Evolutionary conservation across 2,329 filamentous ascomycete species (phyloP).

Genomic region (Trichoderma sp.): DNA sequence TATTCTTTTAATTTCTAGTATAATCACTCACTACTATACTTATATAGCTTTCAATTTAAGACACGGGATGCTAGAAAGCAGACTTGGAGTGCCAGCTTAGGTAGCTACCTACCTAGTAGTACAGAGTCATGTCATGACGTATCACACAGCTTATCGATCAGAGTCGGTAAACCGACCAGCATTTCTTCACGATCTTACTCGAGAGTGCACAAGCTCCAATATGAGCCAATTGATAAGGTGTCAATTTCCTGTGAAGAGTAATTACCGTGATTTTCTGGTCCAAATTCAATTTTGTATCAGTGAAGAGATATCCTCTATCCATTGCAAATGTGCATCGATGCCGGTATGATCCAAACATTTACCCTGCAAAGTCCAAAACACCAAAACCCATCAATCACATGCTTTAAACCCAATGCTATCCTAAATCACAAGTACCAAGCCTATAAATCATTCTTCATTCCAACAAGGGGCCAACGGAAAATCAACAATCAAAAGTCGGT

Average conservation of each 20-base stretch:
- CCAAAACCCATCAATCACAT: background rate
- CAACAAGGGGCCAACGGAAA: background rate
- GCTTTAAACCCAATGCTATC: background rate
- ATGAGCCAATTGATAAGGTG: background rate
- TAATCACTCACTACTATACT: background rate
- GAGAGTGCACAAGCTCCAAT: background rate
- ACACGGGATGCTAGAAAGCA: background rate
- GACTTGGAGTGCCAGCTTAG: background rate
- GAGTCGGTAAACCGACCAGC: background rate
- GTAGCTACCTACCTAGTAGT: too few species aligned
- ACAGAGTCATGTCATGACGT: too few species aligned
- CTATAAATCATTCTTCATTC: background rate
- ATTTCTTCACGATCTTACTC: background rate
- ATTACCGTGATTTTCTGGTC: background rate
- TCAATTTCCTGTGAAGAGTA: background rate
- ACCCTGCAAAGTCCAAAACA: background rate
- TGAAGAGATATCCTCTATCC: background rate
- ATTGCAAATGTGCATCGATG: background rate
- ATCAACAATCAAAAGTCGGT: background rate
- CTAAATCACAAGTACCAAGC: background rate
- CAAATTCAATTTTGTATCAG: background rate
- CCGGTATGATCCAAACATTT: background rate
- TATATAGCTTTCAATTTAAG: background rate
- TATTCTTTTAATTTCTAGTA: background rate
- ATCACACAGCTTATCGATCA: background rate